Evolutionary conservation across 2,329 filamentous ascomycete species (phyloP).

Genomic region (Aurifilum marmelostoma): DNA sequence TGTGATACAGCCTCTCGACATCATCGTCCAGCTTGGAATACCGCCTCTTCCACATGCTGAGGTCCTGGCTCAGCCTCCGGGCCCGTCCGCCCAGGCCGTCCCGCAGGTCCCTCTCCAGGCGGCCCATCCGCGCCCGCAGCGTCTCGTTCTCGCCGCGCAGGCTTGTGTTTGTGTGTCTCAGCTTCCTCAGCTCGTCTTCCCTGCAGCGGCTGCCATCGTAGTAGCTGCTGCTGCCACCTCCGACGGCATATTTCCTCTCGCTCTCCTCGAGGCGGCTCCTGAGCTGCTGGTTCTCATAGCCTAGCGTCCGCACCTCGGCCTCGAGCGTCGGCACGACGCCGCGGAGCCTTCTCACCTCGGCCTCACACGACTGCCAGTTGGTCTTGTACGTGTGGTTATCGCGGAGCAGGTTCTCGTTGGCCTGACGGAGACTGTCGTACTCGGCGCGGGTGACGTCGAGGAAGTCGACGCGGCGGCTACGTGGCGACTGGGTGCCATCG

Average conservation of each 20-base stretch:
- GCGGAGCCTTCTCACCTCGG: slow-evolving; percentile 42
- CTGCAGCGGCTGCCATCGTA: slow-evolving; percentile 38
- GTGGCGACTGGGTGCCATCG: slow-evolving; percentile 25
- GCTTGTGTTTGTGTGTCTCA: slow-evolving; percentile 40
- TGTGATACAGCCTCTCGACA: slow-evolving; percentile 31
- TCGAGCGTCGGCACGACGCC: not conserved
- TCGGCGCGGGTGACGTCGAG: slow-evolving; percentile 35
- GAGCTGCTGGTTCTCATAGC: slow-evolving; percentile 45
- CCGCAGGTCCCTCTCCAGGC: slow-evolving; percentile 40
- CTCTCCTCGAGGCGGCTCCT: slow-evolving; percentile 41
- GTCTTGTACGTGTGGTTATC: slow-evolving; percentile 41
- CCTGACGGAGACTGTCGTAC: slow-evolving; percentile 30
- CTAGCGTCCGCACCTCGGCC: slow-evolving; percentile 40
- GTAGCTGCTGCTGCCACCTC: slow-evolving; percentile 31
- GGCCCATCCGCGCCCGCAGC: slow-evolving; percentile 39
- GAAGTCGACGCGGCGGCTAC: slow-evolving; percentile 33
- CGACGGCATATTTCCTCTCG: not conserved
- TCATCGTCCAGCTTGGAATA: slow-evolving; percentile 31
- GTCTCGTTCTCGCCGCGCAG: slow-evolving; percentile 44
- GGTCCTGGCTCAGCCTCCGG: slow-evolving; percentile 32
- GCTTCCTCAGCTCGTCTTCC: slow-evolving; percentile 38
- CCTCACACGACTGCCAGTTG: slow-evolving; percentile 41
- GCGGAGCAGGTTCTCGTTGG: slow-evolving; percentile 32
- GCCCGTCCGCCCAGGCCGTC: slow-evolving; percentile 34
- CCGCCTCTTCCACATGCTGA: slow-evolving; percentile 33